Evolutionary conservation across 2,329 filamentous ascomycete species (phyloP).

Genomic region (Acrocalymma vagum): DNA sequence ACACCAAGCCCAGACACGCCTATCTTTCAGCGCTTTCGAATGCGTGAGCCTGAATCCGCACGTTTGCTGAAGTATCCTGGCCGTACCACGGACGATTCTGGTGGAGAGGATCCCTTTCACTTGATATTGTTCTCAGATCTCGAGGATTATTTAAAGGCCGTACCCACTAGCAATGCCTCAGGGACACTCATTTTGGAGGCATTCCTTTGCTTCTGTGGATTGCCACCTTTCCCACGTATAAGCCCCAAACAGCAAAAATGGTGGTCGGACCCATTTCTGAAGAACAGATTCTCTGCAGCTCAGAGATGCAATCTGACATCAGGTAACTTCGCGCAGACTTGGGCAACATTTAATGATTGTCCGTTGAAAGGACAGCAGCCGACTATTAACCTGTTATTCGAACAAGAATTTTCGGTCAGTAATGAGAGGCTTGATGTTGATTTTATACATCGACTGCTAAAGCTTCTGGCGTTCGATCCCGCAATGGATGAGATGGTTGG

Average conservation of each 20-base stretch:
- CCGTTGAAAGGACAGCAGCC: slow-evolving; percentile 24
- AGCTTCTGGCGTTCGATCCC: slow-evolving; percentile 60
- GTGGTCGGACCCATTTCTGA: slow-evolving; percentile 64
- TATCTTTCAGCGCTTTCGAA: slow-evolving; percentile 34
- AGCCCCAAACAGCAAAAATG: slow-evolving; percentile 43
- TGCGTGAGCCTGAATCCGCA: slow-evolving; percentile 63
- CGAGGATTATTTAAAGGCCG: slow-evolving; percentile 64
- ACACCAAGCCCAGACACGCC: slow-evolving; percentile 15
- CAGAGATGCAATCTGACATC: slow-evolving; percentile 13
- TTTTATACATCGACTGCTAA: slow-evolving; percentile 55
- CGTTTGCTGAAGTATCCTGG: slow-evolving; percentile 68
- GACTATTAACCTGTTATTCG: slow-evolving; percentile 35
- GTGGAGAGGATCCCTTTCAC: slow-evolving; percentile 82
- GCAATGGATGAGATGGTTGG: slow-evolving; percentile 61
- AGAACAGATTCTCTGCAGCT: slow-evolving; percentile 37
- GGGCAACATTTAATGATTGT: slow-evolving; percentile 17
- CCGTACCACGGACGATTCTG: slow-evolving; percentile 76
- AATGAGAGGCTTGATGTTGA: slow-evolving; percentile 13
- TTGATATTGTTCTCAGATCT: slow-evolving; percentile 84
- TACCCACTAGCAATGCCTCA: slow-evolving; percentile 46
- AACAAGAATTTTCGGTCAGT: slow-evolving; percentile 27
- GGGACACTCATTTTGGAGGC: slow-evolving; percentile 68
- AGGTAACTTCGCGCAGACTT: slow-evolving; percentile 5
- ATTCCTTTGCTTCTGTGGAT: slow-evolving; percentile 59
- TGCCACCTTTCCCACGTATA: slow-evolving; percentile 60